These are phyloP conservation scores for Sporothrix inflata DNA, from an alignment of 2,329 filamentous ascomycete genomes.

Conservation along the genomic window DNA sequence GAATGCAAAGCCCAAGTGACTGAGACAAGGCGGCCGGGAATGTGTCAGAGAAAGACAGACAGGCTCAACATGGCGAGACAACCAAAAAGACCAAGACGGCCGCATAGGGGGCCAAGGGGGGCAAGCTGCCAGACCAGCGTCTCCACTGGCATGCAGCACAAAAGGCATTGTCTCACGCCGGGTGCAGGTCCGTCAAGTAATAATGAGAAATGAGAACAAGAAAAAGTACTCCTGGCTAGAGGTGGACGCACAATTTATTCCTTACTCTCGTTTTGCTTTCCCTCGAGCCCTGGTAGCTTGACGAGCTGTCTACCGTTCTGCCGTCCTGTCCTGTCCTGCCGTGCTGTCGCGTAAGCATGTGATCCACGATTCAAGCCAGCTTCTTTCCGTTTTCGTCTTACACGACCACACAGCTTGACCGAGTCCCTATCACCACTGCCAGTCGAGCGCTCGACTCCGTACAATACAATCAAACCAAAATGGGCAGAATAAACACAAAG, in stretches of 20 bases:
- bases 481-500: no score
- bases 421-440: not conserved
- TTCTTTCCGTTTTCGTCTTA: conserved; percentile 20
- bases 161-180: conserved; percentile 15
- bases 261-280: not conserved
- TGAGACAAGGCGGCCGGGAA: conserved; percentile 16
- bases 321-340: not conserved
- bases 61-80: not conserved
- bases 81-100: not conserved
- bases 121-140: conserved; percentile 6
- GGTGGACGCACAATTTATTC: not conserved
- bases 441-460: not conserved
- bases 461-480: not conserved
- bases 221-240: not conserved
- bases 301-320: not conserved
- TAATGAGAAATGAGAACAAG: not conserved
- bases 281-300: not conserved
- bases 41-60: conserved; percentile 8
- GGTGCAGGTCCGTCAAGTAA: conserved; percentile 4
- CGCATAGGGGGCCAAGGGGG: not conserved
- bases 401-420: not conserved
- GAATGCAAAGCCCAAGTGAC: conserved; percentile 1
- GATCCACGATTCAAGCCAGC: not conserved
- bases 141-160: conserved; percentile 12
- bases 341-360: conserved; percentile 13